These are phyloP conservation scores for Austroboletus novae-zelandiae DNA, from an alignment of 1,284 basidiomycete genomes.

Conservation along the genomic window DNA sequence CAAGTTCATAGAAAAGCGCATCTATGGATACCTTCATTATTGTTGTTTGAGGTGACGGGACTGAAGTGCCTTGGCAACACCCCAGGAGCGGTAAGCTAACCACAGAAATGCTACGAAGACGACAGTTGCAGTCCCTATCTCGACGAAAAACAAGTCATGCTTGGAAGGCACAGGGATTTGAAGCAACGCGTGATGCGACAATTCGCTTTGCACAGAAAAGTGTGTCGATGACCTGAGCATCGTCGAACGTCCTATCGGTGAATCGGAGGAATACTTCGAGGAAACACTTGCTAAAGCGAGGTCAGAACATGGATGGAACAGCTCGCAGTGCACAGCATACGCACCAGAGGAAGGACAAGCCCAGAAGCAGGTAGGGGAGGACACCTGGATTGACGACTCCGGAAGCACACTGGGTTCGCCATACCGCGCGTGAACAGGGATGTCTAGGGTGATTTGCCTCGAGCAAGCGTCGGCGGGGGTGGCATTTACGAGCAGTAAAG, in stretches of 20 bases:
- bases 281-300: slow-evolving; percentile 7
- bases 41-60: slow-evolving; percentile 26
- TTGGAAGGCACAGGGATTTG: slow-evolving; percentile 27
- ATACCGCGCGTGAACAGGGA: slow-evolving; percentile 32
- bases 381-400: slow-evolving; percentile 15
- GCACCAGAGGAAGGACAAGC: slow-evolving; percentile 26
- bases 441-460: slow-evolving; percentile 14
- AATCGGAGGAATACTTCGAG: slow-evolving; percentile 7
- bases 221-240: slow-evolving; percentile 17
- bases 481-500: slow-evolving; percentile 24
- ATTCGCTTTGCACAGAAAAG: slow-evolving; percentile 17
- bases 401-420: slow-evolving; percentile 18
- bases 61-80: slow-evolving; percentile 16
- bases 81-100: slow-evolving; percentile 21
- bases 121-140: slow-evolving; percentile 23
- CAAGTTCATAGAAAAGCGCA: slow-evolving; percentile 9
- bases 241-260: slow-evolving; percentile 19
- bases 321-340: slow-evolving; percentile 2
- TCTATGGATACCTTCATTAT: slow-evolving; percentile 9
- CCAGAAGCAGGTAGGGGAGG: slow-evolving; percentile 30
- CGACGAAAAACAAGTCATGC: slow-evolving; percentile 22
- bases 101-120: slow-evolving; percentile 29
- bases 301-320: slow-evolving; percentile 2
- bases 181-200: slow-evolving; percentile 8
- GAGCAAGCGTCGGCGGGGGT: slow-evolving; percentile 4